These are phyloP conservation scores for Leccinum olivaceopallidum DNA, from an alignment of 768 basidiomycete genomes.

Conservation along the genomic window DNA sequence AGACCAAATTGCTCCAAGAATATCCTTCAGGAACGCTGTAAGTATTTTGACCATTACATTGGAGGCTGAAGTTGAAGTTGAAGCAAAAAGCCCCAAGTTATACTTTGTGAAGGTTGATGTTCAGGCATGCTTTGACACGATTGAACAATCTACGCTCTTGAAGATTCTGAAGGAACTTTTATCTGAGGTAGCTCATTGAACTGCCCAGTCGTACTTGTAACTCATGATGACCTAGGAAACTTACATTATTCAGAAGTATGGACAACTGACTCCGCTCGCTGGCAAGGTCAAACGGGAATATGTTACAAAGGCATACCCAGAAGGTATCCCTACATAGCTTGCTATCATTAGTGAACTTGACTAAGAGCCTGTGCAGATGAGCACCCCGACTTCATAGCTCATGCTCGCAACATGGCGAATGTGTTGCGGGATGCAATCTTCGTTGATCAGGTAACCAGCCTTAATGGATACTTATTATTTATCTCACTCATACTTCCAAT, in stretches of 20 bases:
- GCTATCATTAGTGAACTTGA: not conserved
- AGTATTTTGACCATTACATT: slow-evolving; percentile 13
- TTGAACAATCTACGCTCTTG: slow-evolving; percentile 84
- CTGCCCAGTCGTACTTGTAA: not conserved
- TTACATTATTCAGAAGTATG: slow-evolving; percentile 73
- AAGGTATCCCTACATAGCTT: slow-evolving; percentile 43
- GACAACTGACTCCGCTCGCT: slow-evolving; percentile 56
- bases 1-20: slow-evolving; percentile 44
- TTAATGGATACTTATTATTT: not conserved
- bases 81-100: slow-evolving; percentile 65
- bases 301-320: slow-evolving; percentile 62
- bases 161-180: slow-evolving; percentile 73
- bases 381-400: slow-evolving; percentile 67
- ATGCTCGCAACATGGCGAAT: slow-evolving; percentile 67
- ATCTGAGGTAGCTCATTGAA: slow-evolving; percentile 52
- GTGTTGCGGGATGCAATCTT: slow-evolving; percentile 77
- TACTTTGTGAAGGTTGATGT: slow-evolving; percentile 99
- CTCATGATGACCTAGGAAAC: slow-evolving; percentile 48
- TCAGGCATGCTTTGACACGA: slow-evolving; percentile 94
- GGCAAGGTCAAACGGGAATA: slow-evolving; percentile 60
- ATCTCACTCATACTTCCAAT: not conserved
- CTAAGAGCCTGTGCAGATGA: slow-evolving; percentile 53
- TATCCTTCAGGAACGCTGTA: slow-evolving; percentile 51
- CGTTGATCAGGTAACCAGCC: slow-evolving; percentile 69
- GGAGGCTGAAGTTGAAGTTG: not conserved